phyloP scores from a whole-genome alignment of 805 yeast species.

The Isabelozyma gotoi region DNA sequence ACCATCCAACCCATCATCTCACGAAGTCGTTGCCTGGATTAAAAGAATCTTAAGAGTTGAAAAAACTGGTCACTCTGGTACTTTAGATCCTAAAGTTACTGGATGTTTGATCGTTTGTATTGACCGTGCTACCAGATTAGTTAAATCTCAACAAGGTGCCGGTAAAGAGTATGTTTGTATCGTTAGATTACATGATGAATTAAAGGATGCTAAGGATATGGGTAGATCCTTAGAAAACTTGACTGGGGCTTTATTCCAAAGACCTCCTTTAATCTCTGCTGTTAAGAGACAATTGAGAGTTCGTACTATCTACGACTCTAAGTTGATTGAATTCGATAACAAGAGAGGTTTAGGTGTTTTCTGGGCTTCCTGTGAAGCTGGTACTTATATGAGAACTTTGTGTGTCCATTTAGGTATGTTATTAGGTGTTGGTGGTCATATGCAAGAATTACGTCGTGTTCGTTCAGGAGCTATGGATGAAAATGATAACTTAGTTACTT shows the following conservation, averaged over 20 bases:
- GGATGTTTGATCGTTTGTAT: slow-evolving; percentile 98
- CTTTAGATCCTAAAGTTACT: slow-evolving; percentile 97
- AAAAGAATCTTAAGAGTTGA: slow-evolving; percentile 93
- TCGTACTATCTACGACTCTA: slow-evolving; percentile 95
- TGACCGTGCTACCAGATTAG: slow-evolving; percentile 97
- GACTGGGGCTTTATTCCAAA: slow-evolving; percentile 98
- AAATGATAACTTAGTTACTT: slow-evolving; percentile 86
- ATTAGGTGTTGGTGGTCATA: slow-evolving; percentile 98
- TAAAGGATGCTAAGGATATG: slow-evolving; percentile 86
- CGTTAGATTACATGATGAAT: slow-evolving; percentile 90
- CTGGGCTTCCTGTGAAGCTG: slow-evolving; percentile 99
- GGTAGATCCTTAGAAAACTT: slow-evolving; percentile 86
- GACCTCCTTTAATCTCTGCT: slow-evolving; percentile 98
- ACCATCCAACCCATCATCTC: slow-evolving; percentile 97
- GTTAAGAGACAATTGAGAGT: slow-evolving; percentile 99
- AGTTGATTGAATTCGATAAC: slow-evolving; percentile 92
- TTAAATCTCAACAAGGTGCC: slow-evolving; percentile 98
- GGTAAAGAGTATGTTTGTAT: slow-evolving; percentile 99
- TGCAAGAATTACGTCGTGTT: slow-evolving; percentile 99
- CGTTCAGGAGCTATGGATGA: slow-evolving; percentile 95
- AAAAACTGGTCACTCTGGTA: slow-evolving; percentile 99
- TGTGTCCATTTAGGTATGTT: slow-evolving; percentile 99
- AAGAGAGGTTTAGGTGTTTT: slow-evolving; percentile 96
- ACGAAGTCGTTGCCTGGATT: slow-evolving; percentile 99
- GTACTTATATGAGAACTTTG: slow-evolving; percentile 98